Evolutionary conservation across 139 green algal genomes (phyloP), one percentile per base, ranked within the genome.

Genomic region (Tetraselmis chui): DNA sequence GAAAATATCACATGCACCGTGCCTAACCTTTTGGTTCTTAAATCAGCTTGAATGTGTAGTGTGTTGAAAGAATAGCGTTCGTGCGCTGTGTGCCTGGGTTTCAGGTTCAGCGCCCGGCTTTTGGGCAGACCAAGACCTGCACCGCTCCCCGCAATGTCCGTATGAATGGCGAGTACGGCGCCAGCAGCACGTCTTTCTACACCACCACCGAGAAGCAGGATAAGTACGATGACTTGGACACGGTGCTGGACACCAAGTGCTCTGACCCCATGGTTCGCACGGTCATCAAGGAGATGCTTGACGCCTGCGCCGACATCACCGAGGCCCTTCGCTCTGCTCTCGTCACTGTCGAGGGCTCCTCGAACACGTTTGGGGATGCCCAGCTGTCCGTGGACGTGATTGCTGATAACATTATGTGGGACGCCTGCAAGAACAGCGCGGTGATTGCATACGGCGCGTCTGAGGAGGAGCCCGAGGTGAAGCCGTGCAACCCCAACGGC

Each of bases 321-420:
- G 83, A 87, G 59, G 83, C 83, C 67, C 81, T 87, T 31, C 79
- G 83, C 79, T 87, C 83, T 29, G 83, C 83, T 23, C 76, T 87
- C 28, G 83, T 87, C 29, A 87, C 83, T 32, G 83, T 87, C 28
- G 83, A 87, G 76, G 83, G 83, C 32, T 82, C 79, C 32, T 77
- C 78, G 27, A 92, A 92, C 89, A 85, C 85, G 75, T 92, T 92
- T 78, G 89, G 89, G 29, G 89, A 92, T 79, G 83, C 88, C 45
- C 89, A 92, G 88, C 85, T 92, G 31, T 87, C 89, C 81, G 89
- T 92, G 25, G 89, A 92, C 80, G 76, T 92, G 29, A 86, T 92
- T 59, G 89, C 89, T 31, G 85, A 91, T 83, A 81, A 89, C 58
- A 80, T 88, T 18, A 85, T 88, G 81, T 88, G 80, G 80, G 79